Evolutionary conservation across 768 basidiomycete genomes (phyloP).

Genomic region (Serendipita sp.): DNA sequence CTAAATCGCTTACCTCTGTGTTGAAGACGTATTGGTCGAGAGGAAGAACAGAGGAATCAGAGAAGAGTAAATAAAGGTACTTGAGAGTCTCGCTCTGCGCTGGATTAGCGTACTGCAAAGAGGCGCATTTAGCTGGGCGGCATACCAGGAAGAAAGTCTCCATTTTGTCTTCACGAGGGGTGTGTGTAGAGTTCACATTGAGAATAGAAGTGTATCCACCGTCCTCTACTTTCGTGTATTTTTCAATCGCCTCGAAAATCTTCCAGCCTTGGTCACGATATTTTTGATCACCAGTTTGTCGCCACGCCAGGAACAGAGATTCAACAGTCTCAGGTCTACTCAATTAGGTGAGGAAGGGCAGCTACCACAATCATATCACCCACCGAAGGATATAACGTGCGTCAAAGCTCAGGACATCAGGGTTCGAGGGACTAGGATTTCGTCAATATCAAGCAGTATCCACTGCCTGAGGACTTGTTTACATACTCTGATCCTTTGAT

Average conservation of each 20-base stretch:
- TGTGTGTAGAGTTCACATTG: conserved; percentile 68
- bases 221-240: conserved; percentile 54
- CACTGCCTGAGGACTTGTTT: not conserved
- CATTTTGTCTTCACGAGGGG: conserved; percentile 70
- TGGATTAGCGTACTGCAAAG: not conserved
- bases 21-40: conserved; percentile 71
- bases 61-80: conserved; percentile 79
- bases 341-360: not conserved
- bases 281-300: conserved; percentile 67
- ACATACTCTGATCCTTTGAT: not conserved
- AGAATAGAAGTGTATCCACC: conserved; percentile 76
- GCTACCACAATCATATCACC: conserved; percentile 11
- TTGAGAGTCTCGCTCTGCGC: conserved; percentile 77
- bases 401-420: conserved; percentile 35
- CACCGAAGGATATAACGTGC: conserved; percentile 85
- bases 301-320: conserved; percentile 78
- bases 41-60: conserved; percentile 54
- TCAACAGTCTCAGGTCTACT: conserved; percentile 83
- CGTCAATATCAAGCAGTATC: not conserved
- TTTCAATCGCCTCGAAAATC: conserved; percentile 80
- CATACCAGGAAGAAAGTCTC: conserved; percentile 84
- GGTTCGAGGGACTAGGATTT: not conserved
- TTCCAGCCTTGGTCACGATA: conserved; percentile 78
- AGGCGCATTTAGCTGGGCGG: conserved; percentile 5
- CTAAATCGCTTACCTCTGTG: conserved; percentile 47